Conservation (phyloP, 768 basidiomycete species). For the Calocybe cyanea region DNA sequence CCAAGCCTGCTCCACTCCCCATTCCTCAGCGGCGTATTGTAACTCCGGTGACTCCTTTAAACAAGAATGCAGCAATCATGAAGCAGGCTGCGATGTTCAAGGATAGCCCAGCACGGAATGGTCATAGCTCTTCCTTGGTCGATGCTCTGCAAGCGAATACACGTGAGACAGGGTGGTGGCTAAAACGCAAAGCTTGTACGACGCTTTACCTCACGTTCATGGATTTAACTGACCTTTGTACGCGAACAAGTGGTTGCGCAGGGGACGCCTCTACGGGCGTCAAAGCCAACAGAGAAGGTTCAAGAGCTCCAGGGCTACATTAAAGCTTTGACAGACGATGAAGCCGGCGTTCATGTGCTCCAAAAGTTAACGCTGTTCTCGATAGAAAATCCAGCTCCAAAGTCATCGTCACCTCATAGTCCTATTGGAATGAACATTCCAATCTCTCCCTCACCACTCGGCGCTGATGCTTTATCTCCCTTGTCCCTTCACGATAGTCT, state of each 20-base stretch:
- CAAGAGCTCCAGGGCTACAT: constrained; percentile 55
- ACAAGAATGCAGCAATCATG: constrained; percentile 54
- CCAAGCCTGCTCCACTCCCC: constrained; percentile 34
- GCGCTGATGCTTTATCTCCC: constrained; percentile 33
- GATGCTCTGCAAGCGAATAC: constrained; percentile 65
- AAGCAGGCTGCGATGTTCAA: constrained; percentile 75
- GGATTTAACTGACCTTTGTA: constrained; percentile 12
- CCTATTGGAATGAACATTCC: constrained; percentile 47
- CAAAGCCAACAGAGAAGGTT: constrained; percentile 34
- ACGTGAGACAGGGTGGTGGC: constrained; percentile 82
- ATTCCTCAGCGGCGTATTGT: constrained; percentile 23
- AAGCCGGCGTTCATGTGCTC: constrained; percentile 50
- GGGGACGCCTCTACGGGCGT: constrained; percentile 39
- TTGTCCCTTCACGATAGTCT: constrained; percentile 50
- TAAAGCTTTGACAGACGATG: constrained; percentile 46
- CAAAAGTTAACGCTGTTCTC: constrained; percentile 67
- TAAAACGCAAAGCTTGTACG: constrained; percentile 69
- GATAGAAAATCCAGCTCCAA: constrained; percentile 50
- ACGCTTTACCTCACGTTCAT: constrained; percentile 14
- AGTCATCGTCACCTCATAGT: constrained; percentile 54
- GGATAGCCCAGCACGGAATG: constrained; percentile 70
- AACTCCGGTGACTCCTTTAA: constrained; percentile 64
- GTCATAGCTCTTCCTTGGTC: constrained; percentile 53
- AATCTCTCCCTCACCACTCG: constrained; percentile 56
- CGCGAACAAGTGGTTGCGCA: constrained; percentile 43